These are phyloP conservation scores for Galeopsis tetrahit DNA, from an alignment of 257 asterid genomes.

Conservation along the genomic window DNA sequence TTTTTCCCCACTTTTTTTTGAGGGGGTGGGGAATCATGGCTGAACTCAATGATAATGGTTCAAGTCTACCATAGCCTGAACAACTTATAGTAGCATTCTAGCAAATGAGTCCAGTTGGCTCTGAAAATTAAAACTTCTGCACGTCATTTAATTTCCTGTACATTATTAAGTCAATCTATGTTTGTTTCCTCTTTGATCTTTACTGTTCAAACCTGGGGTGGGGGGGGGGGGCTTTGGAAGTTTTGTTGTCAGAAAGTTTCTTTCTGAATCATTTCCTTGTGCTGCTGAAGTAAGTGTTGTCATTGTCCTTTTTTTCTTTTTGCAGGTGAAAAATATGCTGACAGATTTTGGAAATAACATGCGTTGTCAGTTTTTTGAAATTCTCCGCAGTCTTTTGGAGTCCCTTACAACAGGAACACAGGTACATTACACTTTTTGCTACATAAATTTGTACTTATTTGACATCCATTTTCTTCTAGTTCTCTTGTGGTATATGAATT, in stretches of 20 bases:
- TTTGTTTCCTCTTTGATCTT: neutral
- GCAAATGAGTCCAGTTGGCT: neutral
- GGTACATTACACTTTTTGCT: constrained; percentile 45
- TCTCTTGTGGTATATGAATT: constrained; percentile 1
- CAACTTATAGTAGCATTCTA: neutral
- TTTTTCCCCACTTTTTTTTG: no score
- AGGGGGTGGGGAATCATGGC: constrained; percentile 11
- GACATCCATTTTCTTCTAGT: constrained; percentile 14
- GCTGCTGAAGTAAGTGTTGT: neutral
- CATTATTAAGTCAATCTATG: neutral
- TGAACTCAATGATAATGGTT: constrained; percentile 1
- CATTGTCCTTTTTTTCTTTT: constrained; percentile 34
- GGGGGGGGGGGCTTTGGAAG: neutral
- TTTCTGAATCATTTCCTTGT: neutral
- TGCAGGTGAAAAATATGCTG: constrained; percentile 88
- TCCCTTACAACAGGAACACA: constrained; percentile 74
- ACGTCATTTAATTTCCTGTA: constrained; percentile 19
- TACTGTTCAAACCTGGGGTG: constrained; percentile 14
- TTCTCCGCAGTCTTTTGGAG: constrained; percentile 94
- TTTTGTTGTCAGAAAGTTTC: neutral
- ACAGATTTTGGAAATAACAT: constrained; percentile 91
- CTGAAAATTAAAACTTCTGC: constrained; percentile 7
- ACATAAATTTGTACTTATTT: constrained; percentile 18
- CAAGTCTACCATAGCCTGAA: neutral
- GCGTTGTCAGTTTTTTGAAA: constrained; percentile 98